Conservation (phyloP, 2,329 filamentous ascomycete species). For the Calonectria honghensis region DNA sequence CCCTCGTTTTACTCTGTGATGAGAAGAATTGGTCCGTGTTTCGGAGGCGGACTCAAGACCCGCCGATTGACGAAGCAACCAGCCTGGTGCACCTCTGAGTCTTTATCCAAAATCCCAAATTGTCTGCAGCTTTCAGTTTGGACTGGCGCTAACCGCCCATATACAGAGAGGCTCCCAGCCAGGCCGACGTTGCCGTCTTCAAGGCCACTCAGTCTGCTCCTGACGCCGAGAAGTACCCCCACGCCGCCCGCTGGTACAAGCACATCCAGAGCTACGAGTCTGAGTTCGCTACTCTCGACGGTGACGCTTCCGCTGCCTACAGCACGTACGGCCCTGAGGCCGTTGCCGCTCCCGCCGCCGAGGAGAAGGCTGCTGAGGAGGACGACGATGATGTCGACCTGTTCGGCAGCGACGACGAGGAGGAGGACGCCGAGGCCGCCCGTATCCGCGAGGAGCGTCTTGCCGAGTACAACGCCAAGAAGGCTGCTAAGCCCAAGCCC, state of each 20-base stretch:
- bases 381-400: constrained; percentile 88
- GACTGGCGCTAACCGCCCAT: constrained; percentile 47
- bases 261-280: constrained; percentile 95
- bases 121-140: not conserved
- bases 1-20: constrained; percentile 68
- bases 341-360: constrained; percentile 87
- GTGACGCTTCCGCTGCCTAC: constrained; percentile 92
- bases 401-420: constrained; percentile 95
- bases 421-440: constrained; percentile 92
- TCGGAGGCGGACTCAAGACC: constrained; percentile 95
- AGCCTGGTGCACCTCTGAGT: constrained; percentile 86
- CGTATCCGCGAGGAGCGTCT: constrained; percentile 91
- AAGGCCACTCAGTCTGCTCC: constrained; percentile 88
- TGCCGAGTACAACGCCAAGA: constrained; percentile 97
- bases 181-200: constrained; percentile 97
- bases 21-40: constrained; percentile 97
- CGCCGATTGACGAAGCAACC: constrained; percentile 85
- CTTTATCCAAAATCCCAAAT: constrained; percentile 46
- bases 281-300: constrained; percentile 92
- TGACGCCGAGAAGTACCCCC: constrained; percentile 89
- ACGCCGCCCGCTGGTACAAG: constrained; percentile 99
- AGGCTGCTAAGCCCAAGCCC: constrained; percentile 93
- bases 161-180: constrained; percentile 79
- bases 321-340: constrained; percentile 93
- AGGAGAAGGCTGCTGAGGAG: constrained; percentile 63